Evolutionary conservation across 768 basidiomycete genomes (phyloP).

Genomic region (Crepidotus variabilis): DNA sequence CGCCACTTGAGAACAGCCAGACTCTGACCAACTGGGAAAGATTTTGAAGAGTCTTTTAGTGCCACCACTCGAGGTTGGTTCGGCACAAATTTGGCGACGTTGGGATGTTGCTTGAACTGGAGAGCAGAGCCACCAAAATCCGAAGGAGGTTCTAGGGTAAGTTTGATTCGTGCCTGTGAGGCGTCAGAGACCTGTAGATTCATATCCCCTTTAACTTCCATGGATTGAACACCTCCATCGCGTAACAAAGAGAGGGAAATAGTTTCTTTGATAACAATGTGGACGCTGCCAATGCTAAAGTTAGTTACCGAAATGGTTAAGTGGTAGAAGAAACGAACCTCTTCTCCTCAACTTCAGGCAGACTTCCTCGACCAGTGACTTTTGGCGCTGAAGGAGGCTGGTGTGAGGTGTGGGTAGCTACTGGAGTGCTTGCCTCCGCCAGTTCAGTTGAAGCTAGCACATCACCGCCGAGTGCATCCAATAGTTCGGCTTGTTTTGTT

Average conservation of each 20-base stretch:
- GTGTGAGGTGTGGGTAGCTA: constrained; percentile 38
- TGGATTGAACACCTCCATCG: constrained; percentile 85
- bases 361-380: constrained; percentile 49
- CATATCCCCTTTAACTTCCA: constrained; percentile 95
- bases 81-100: constrained; percentile 82
- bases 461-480: constrained; percentile 86
- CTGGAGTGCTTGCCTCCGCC: constrained; percentile 42
- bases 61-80: constrained; percentile 63
- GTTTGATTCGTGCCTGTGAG: constrained; percentile 63
- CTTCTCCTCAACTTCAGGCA: constrained; percentile 74
- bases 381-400: constrained; percentile 44
- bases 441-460: constrained; percentile 48
- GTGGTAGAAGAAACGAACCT: constrained; percentile 43
- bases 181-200: constrained; percentile 84
- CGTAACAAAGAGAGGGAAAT: constrained; percentile 78
- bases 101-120: constrained; percentile 97
- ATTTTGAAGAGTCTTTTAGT: constrained; percentile 76
- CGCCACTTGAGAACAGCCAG: constrained; percentile 92
- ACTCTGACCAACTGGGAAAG: constrained; percentile 86
- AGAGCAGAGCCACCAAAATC: constrained; percentile 60
- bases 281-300: constrained; percentile 52
- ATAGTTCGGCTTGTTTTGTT: constrained; percentile 80
- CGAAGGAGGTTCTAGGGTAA: constrained; percentile 56
- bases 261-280: constrained; percentile 81
- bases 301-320: not conserved